Evolutionary conservation across 768 basidiomycete genomes (phyloP), one percentile per base, ranked within the genome.

Genomic region (Suillus decipiens): DNA sequence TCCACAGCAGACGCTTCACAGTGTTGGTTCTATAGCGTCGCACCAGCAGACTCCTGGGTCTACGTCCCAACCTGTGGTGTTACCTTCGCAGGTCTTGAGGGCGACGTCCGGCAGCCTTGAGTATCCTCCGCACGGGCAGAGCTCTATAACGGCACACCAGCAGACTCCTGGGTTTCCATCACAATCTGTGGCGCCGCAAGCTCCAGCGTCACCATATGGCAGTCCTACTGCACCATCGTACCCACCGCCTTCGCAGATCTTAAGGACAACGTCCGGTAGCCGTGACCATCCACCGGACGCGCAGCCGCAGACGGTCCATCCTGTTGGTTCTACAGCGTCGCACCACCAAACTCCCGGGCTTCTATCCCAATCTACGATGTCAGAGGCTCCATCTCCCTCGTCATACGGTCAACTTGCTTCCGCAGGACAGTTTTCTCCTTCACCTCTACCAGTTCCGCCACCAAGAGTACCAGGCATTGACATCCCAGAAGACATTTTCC

Each of bases 371-470:
- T 28, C 5, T 57, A 17, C 28, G 15, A 17, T 39, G 17, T 24
- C 56, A 28, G 37, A 41, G 5, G 15, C 11, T 37, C 56, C 24
- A 10, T 6, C 22, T 24, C 39, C 28, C n/a, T 36, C 55, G 14
- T 24, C 56, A 11, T 57, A 57, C 2, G 39, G 56, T 24, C 56
- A 57, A 31, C 1, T 19, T 57, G 15, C 17, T 41, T 31, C 56
- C 28, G 24, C 24, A 59, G 67, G 64, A 55, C 64, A 69, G 39
- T 73, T 37, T 53, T 75, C 73, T 12, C 73, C 73, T 19, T 73
- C 73, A 31, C 70, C 73, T 1, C 59, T 75, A 14, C 75, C 70
- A 9, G 60, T 75, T 53, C 73, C 75, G 1, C 73, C 73, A 1
- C 73, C 73, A 10, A 66, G 70, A 59, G 61, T 68, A 28, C 56